Conservation (phyloP, 2,329 filamentous ascomycete species). For the Aspergillus intermedius region DNA sequence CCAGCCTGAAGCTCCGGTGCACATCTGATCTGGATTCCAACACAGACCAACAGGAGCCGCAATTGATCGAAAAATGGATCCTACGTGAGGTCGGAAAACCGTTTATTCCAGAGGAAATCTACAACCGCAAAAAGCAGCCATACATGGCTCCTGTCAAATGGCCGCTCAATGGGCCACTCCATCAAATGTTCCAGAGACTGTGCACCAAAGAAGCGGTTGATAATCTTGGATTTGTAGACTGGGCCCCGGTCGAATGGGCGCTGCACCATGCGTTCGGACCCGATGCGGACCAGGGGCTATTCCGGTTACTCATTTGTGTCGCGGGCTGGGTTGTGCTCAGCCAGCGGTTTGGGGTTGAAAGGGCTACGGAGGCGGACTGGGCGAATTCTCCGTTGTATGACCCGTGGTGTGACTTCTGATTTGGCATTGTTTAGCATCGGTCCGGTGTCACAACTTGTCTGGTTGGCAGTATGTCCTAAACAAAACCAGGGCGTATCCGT, state of each 20-base stretch:
- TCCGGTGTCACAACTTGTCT: no score
- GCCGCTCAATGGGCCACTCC: conserved; percentile 38
- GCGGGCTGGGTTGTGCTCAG: conserved; percentile 42
- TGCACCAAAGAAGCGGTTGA: conserved; percentile 34
- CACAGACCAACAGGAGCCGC: conserved; percentile 3
- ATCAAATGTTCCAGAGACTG: conserved; percentile 22
- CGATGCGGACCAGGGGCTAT: conserved; percentile 26
- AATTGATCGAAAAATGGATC: conserved; percentile 46
- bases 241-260: conserved; percentile 25
- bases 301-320: conserved; percentile 34
- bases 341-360: conserved; percentile 38
- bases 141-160: conserved; percentile 44
- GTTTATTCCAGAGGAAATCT: conserved; percentile 49
- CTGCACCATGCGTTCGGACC: conserved; percentile 35
- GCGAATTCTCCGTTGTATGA: not conserved
- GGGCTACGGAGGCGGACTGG: conserved; percentile 12
- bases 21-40: not conserved
- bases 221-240: conserved; percentile 38
- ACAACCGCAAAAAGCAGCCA: conserved; percentile 45
- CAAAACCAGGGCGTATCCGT: no score
- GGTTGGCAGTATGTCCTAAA: no score
- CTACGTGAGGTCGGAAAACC: conserved; percentile 46
- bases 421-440: not conserved
- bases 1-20: conserved; percentile 23
- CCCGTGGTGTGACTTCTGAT: not conserved